Conservation (phyloP, 164 flowering plant genomes). For the Vitis vinifera region ASM3070453v1 NC_081822.1:6997501-6998000, state of each 20-base stretch:
- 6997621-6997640: slow-evolving; percentile 78
- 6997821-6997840: neutral
- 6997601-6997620: slow-evolving; percentile 49
- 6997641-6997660: slow-evolving; percentile 59
- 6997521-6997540: neutral
- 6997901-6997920: neutral
- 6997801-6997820: neutral
- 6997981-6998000: too few relatives aligned
- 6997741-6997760: slow-evolving; percentile 70
- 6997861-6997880: too few relatives aligned
- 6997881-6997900: too few relatives aligned
- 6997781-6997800: neutral
- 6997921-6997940: neutral
- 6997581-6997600: neutral
- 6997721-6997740: slow-evolving; percentile 62
- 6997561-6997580: neutral
- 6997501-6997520: neutral
- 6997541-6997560: too few relatives aligned
- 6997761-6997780: slow-evolving; percentile 62
- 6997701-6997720: slow-evolving; percentile 53
- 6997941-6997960: neutral
- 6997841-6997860: too few relatives aligned
- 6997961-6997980: too few relatives aligned
- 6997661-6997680: slow-evolving; percentile 82
- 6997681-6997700: slow-evolving; percentile 83